phyloP scores from a whole-genome alignment of 768 basidiomycete genomes.

The Dentipellis fragilis region DNA sequence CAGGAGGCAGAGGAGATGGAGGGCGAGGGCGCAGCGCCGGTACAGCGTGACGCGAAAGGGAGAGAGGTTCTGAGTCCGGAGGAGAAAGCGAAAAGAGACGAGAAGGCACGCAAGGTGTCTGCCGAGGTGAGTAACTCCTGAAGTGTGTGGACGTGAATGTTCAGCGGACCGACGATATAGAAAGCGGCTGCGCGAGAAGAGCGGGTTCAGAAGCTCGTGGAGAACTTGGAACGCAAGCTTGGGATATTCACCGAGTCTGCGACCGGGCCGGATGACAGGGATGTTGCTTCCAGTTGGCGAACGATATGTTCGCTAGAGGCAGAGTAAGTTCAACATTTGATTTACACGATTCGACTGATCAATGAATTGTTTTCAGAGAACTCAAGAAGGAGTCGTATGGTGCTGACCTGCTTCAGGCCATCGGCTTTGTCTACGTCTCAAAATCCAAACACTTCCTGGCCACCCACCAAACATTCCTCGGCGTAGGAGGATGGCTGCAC shows the following conservation, averaged over 20 bases:
- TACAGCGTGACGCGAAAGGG: constrained; percentile 42
- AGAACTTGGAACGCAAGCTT: constrained; percentile 72
- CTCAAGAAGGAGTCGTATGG: constrained; percentile 83
- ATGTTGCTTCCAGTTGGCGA: constrained; percentile 63
- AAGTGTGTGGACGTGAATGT: constrained; percentile 3
- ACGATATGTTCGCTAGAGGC: constrained; percentile 76
- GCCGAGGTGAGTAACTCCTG: constrained; percentile 47
- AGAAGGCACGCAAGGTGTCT: constrained; percentile 52
- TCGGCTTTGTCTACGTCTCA: constrained; percentile 77
- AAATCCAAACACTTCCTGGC: constrained; percentile 82
- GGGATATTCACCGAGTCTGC: constrained; percentile 85
- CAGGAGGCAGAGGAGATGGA: constrained; percentile 75
- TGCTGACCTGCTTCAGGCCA: constrained; percentile 72
- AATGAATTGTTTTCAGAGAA: constrained; percentile 36
- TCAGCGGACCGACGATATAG: constrained; percentile 25
- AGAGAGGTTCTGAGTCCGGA: constrained; percentile 28
- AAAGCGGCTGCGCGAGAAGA: constrained; percentile 75
- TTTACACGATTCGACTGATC: background rate
- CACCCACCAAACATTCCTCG: constrained; percentile 55
- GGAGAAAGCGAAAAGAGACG: constrained; percentile 42
- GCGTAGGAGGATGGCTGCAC: constrained; percentile 89
- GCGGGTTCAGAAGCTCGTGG: constrained; percentile 65
- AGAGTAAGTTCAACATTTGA: constrained; percentile 40
- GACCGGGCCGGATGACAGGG: constrained; percentile 52
- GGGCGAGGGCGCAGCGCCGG: constrained; percentile 26